Evolutionary conservation across 495 filamentous ascomycete species (phyloP).

Genomic region (Tetracladium setigerum): DNA sequence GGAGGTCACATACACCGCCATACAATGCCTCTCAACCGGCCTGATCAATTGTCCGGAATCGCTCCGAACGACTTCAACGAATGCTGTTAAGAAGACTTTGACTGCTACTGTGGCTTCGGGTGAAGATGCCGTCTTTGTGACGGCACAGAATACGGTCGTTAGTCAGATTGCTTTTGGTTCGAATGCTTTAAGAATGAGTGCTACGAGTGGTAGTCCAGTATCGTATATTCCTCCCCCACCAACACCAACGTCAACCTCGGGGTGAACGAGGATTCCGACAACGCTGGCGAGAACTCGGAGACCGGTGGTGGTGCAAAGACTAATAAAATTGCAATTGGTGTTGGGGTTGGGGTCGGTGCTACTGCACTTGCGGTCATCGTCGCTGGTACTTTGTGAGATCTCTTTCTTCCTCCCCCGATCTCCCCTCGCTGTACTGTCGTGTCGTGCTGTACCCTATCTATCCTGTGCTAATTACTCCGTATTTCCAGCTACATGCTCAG

Average conservation of each 20-base stretch:
- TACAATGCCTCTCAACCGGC: conserved; percentile 30
- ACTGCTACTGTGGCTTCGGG: conserved; percentile 32
- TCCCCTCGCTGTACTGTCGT: too few species aligned
- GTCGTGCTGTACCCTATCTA: too few species aligned
- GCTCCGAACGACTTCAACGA: conserved; percentile 31
- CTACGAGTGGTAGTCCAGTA: conserved; percentile 28
- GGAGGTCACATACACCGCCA: conserved; percentile 29
- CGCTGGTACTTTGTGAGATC: too few species aligned
- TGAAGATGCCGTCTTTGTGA: conserved; percentile 29
- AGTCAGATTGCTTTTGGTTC: conserved; percentile 31
- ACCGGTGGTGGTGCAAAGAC: too few species aligned
- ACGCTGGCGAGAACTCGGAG: too few species aligned
- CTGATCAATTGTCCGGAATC: conserved; percentile 39
- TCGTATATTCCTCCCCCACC: conserved; percentile 26
- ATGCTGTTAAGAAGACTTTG: conserved; percentile 25
- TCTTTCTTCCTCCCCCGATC: too few species aligned
- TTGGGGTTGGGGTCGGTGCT: too few species aligned
- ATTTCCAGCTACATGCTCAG: too few species aligned
- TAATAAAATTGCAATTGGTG: too few species aligned
- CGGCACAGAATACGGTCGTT: conserved; percentile 22
- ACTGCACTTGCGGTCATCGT: too few species aligned
- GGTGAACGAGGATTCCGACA: background rate
- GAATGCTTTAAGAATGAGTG: conserved; percentile 26
- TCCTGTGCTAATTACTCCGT: too few species aligned
- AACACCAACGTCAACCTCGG: background rate